Evolutionary conservation across 495 filamentous ascomycete species (phyloP).

Genomic region (Lasiosphaeria ovina): DNA sequence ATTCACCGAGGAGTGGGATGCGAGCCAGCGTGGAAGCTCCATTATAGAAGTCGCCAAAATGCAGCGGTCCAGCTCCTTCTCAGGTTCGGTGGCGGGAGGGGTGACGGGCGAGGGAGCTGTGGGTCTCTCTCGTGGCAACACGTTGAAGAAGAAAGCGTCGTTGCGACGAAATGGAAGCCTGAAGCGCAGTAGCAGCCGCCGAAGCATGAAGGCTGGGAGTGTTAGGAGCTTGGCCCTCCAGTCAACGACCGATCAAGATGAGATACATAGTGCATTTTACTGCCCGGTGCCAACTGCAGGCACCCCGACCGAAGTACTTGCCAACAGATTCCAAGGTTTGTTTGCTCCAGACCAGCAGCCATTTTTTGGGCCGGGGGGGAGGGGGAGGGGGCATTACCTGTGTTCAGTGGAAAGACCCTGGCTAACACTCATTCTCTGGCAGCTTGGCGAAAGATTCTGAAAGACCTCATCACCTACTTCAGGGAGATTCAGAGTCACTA

Average conservation of each 20-base stretch:
- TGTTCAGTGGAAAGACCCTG: neutral
- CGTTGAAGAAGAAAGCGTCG: slow-evolving; percentile 82
- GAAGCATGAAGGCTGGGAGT: slow-evolving; percentile 76
- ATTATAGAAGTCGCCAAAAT: slow-evolving; percentile 52
- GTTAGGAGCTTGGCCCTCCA: slow-evolving; percentile 70
- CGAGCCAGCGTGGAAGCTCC: slow-evolving; percentile 62
- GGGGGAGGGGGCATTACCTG: neutral
- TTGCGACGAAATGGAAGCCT: slow-evolving; percentile 69
- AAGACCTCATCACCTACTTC: slow-evolving; percentile 93
- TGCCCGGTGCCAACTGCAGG: slow-evolving; percentile 85
- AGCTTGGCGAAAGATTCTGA: slow-evolving; percentile 96
- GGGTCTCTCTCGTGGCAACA: slow-evolving; percentile 66
- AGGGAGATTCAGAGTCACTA: slow-evolving; percentile 89
- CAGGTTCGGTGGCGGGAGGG: slow-evolving; percentile 38
- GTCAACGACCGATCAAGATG: slow-evolving; percentile 60
- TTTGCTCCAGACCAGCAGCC: slow-evolving; percentile 3
- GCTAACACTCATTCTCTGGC: slow-evolving; percentile 15
- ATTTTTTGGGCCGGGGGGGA: neutral
- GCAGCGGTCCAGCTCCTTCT: slow-evolving; percentile 44
- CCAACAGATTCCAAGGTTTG: slow-evolving; percentile 86
- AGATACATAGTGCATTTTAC: slow-evolving; percentile 80
- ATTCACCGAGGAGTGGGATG: slow-evolving; percentile 74
- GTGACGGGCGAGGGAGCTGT: slow-evolving; percentile 31
- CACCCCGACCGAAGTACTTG: slow-evolving; percentile 84
- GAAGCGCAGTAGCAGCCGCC: slow-evolving; percentile 73